Evolutionary conservation across 192 early-diverging fungal species (phyloP), one percentile per base, ranked within the genome.

Genomic region (Coemansia sp.): DNA sequence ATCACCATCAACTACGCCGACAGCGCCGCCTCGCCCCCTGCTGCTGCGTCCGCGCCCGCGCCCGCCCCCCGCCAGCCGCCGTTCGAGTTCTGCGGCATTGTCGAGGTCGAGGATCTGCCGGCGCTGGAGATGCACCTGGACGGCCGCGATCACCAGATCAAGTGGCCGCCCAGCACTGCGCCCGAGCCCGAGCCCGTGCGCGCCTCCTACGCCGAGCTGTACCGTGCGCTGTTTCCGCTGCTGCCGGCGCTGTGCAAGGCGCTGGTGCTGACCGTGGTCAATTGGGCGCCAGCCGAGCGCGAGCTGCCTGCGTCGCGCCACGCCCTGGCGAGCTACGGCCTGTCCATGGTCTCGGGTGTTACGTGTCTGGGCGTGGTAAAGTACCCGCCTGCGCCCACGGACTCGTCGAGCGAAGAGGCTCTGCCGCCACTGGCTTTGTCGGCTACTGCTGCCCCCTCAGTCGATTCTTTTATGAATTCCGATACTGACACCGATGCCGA

Each of bases 61-160:
- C 30, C 25, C 17, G 15, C 21, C 19, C 21, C 41, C 50, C 4
- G 27, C 32, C 15, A 41, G 13, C 34, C 39, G 32, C 67, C 37
- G 22, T 66, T 40, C 8, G 60, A 63, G 33, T 64, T 75, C 48
- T 68, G 71, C 53, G 72, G 72, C 32, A 56, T 76, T 21, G 56
- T 68, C 15, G 72, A 76, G 58, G 50, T 61, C 5, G 72, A 76
- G 54, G 72, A 76, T 13, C 38, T 76, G 39, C 65, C 72, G 2
- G 65, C 51, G 15, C 61, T 76, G 15, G 72, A 76, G 39, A 11
- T 26, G 19, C 33, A 21, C 1, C 39, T 76, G 53, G 72, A 76
- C 30, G 56, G 57, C 0, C 51, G 42, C 17, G 45, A 25, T 3
- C 25, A 6, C 18, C 27, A 14, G 3, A 22, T 18, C 17, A 19